Conservation (phyloP, 306 rosid genomes). For the Fagus sylvatica region DNA sequence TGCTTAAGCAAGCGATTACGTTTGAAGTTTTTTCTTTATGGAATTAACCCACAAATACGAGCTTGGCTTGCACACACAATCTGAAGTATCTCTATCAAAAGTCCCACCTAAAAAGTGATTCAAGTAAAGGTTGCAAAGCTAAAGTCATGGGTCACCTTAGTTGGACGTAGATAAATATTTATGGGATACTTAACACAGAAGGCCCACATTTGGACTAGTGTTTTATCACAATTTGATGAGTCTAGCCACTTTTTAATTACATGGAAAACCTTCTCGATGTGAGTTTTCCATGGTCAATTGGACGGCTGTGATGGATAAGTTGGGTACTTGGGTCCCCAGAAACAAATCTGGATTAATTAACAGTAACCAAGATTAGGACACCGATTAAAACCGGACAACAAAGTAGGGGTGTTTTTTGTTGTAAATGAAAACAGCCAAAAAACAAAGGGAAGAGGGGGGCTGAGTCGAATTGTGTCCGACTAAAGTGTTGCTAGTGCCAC, state of each 20-base stretch:
- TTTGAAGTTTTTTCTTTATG: no score
- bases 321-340: neutral
- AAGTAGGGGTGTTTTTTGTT: neutral
- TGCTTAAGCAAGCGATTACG: no score
- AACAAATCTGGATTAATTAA: neutral
- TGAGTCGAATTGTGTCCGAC: conserved; percentile 21
- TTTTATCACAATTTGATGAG: neutral
- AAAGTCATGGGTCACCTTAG: conserved; percentile 14
- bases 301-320: no score
- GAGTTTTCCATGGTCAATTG: no score
- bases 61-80: neutral
- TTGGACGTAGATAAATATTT: neutral
- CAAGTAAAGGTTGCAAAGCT: conserved; percentile 5
- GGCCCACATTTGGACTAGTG: neutral
- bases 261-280: no score
- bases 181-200: neutral
- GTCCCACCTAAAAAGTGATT: conserved; percentile 12
- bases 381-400: conserved; percentile 6
- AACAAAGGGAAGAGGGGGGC: neutral
- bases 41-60: no score
- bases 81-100: conserved; percentile 9
- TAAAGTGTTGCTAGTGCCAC: conserved; percentile 8
- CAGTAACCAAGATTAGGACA: conserved; percentile 3
- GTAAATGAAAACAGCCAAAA: conserved; percentile 6
- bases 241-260: no score